These are phyloP conservation scores for Tubosaeta sp. DNA, from an alignment of 768 basidiomycete species.

Conservation along the genomic window DNA sequence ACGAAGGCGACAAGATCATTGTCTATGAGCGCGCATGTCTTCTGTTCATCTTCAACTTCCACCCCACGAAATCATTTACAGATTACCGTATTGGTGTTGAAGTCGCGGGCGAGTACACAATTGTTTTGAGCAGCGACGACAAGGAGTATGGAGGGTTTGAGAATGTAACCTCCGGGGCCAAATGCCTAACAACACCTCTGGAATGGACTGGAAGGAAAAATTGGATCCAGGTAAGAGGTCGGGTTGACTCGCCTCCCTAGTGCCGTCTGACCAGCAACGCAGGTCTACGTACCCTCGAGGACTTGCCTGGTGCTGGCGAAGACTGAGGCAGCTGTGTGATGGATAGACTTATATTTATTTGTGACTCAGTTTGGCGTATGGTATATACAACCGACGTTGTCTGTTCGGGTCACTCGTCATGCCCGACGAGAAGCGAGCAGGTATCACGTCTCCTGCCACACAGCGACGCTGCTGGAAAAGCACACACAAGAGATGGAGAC, in stretches of 20 bases:
- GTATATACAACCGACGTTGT: too few species aligned
- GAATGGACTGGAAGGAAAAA: constrained; percentile 95
- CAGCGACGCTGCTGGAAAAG: constrained; percentile 2
- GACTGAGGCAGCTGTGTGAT: not conserved
- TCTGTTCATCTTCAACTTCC: constrained; percentile 97
- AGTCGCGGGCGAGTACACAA: constrained; percentile 75
- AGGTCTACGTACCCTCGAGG: constrained; percentile 32
- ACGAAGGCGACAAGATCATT: constrained; percentile 89
- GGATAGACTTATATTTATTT: not conserved
- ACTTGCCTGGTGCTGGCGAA: constrained; percentile 30
- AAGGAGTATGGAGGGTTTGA: constrained; percentile 86
- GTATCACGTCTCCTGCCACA: constrained; percentile 19
- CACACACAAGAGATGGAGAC: constrained; percentile 13
- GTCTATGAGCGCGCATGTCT: constrained; percentile 93
- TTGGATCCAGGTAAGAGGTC: constrained; percentile 66
- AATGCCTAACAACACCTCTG: constrained; percentile 77
- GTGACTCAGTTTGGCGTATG: too few species aligned
- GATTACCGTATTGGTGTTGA: constrained; percentile 95
- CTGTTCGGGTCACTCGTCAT: constrained; percentile 5
- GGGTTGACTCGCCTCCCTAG: not conserved
- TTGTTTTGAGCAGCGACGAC: constrained; percentile 83
- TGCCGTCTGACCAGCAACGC: not conserved
- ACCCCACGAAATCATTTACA: constrained; percentile 83
- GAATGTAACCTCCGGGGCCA: constrained; percentile 59
- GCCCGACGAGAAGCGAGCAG: constrained; percentile 14